These are phyloP conservation scores for Cerioporus squamosus DNA, from an alignment of 1,284 basidiomycete species.

Conservation along the genomic window DNA sequence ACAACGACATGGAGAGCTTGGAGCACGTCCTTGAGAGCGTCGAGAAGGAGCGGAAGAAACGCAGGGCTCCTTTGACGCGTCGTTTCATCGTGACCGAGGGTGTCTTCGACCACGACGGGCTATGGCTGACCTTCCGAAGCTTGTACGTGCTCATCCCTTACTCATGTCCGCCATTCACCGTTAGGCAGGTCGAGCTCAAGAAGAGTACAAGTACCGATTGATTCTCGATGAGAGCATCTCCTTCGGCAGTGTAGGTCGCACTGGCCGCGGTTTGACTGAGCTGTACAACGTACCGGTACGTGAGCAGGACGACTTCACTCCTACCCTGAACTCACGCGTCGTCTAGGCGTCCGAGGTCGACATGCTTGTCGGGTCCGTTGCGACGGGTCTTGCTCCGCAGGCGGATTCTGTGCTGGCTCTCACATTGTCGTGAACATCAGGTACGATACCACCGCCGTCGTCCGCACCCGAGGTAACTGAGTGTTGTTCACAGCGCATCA, in stretches of 20 bases:
- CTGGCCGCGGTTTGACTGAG: constrained; percentile 94
- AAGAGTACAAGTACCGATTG: constrained; percentile 93
- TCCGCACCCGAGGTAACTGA: not conserved
- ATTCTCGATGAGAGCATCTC: constrained; percentile 95
- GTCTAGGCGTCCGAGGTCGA: constrained; percentile 72
- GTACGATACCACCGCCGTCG: constrained; percentile 38
- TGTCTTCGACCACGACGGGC: constrained; percentile 95
- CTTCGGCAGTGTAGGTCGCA: constrained; percentile 91
- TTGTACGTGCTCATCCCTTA: constrained; percentile 67
- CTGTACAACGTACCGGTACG: constrained; percentile 88
- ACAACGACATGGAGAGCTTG: constrained; percentile 91
- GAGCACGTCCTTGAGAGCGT: constrained; percentile 86
- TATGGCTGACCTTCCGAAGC: constrained; percentile 88
- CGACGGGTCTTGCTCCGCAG: constrained; percentile 85
- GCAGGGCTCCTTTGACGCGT: constrained; percentile 81
- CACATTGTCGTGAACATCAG: constrained; percentile 88
- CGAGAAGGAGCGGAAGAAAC: constrained; percentile 88
- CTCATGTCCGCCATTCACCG: not conserved
- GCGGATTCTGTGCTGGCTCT: constrained; percentile 96
- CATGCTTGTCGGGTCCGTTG: constrained; percentile 86
- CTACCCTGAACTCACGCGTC: not conserved
- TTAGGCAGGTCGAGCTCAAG: constrained; percentile 87
- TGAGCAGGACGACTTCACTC: constrained; percentile 7
- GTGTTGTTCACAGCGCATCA: constrained; percentile 76
- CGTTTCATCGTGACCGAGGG: constrained; percentile 98